These are phyloP conservation scores for Yarrowia alimentaria DNA, from an alignment of 805 yeast genomes.

Conservation along the genomic window DNA sequence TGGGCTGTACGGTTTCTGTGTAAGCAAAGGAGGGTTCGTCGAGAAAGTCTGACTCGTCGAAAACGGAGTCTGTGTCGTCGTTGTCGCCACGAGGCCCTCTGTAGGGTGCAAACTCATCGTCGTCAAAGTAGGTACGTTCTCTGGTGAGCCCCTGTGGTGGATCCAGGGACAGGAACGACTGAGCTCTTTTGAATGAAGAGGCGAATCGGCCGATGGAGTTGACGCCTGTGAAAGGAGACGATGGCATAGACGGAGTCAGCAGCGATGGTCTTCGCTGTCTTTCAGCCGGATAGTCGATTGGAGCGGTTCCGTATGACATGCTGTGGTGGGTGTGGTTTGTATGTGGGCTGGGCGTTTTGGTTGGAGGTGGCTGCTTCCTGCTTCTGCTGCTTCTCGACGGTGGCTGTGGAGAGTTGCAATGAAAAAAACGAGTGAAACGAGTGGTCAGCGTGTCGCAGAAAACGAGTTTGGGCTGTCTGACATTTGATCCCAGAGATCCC, in stretches of 20 bases:
- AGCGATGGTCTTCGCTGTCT: constrained; percentile 13
- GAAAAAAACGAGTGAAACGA: too few relatives aligned
- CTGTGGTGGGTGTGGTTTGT: background rate
- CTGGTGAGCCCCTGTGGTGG: constrained; percentile 39
- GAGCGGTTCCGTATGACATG: constrained; percentile 25
- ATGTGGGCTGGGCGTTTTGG: too few relatives aligned
- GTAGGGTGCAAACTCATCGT: constrained; percentile 44
- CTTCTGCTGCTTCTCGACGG: too few relatives aligned
- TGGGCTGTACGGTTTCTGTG: constrained; percentile 19
- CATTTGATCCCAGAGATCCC: too few relatives aligned
- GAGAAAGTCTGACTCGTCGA: constrained; percentile 28
- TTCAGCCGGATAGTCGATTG: constrained; percentile 20
- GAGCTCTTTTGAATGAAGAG: constrained; percentile 74
- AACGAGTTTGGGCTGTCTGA: constrained; percentile 1
- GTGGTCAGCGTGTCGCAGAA: background rate
- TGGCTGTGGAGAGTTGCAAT: too few relatives aligned
- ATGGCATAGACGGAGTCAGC: constrained; percentile 11
- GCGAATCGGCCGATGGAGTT: constrained; percentile 78
- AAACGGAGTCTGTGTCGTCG: constrained; percentile 14
- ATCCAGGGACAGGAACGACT: constrained; percentile 61
- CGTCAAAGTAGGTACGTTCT: constrained; percentile 62
- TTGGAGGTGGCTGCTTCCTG: too few relatives aligned
- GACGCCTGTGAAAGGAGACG: constrained; percentile 19
- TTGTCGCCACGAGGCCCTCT: constrained; percentile 1
- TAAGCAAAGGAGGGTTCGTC: constrained; percentile 28